Base-by-base conservation (phyloP, 331 rosid species). In the Ulmus americana region DNA sequence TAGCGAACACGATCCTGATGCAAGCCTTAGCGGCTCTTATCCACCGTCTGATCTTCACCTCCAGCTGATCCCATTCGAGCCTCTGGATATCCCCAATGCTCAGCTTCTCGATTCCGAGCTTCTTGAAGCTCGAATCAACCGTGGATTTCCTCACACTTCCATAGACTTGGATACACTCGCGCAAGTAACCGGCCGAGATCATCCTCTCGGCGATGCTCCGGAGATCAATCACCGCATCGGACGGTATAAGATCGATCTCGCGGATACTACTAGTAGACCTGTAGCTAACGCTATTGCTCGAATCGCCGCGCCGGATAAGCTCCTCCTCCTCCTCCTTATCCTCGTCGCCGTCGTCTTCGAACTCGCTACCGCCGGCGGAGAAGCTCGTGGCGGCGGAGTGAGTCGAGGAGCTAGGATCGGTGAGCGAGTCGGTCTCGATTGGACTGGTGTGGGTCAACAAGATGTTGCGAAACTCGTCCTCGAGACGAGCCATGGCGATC, bases 401-500 rank as follows among this genome's bases (percentile, higher is more conserved):
- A 61, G 59, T 41, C 3, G 92, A 73, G 5, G 87, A 75, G 66
- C 79, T 53, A 11, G 94, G 87, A 74, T 83, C 90, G 60, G 70
- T 9, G 40, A 84, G 73, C 3, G 91, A 80, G 10, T 84, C 86
- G 16, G 81, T 16, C 59, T 88, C 91, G 80, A 94, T 74, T 6
- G 97, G 82, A 71, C 68, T 59, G 9, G 90, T 94, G 59, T 94
- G 90, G 12, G 60, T 63, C 67, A 90, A 73, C 8, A 94, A 84
- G 76, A 94, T 87, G 79, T 82, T 86, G 10, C 97, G 99, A 59
- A 94, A 87, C 83, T 94, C 99, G 49, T 94, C 99, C 70, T 90
- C 99, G 2, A 94, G 78, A 0, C 97, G 82, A 15, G 99, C 97
- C 99, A 94, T 94, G 75, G 97, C 97, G 90, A 94, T 90, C 91